Evolutionary conservation across 2,329 filamentous ascomycete species (phyloP), one percentile per base, ranked within the genome.

Genomic region (Ambrosiella beaveri): DNA sequence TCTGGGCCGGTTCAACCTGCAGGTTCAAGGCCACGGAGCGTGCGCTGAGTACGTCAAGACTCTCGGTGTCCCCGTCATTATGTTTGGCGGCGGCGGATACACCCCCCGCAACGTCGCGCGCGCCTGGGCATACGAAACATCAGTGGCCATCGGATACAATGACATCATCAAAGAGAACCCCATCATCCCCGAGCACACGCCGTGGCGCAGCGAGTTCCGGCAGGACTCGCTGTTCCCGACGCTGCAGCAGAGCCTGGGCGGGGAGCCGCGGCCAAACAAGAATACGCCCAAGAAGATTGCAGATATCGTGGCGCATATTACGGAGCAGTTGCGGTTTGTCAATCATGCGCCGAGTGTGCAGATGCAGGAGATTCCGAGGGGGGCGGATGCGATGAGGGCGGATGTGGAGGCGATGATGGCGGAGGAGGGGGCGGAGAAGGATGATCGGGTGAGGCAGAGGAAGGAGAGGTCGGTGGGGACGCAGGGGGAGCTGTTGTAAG

Each of bases 101-200:
- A 98, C 93, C 12, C 90, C 93, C 4, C 82, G 91, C 63, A 98
- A 98, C 66, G 93, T 98, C 6, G 93, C 93, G 47, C 85, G 93
- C 57, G 89, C 91, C 37, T 98, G 93, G 93, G 88, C 90, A 27
- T 91, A 95, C 71, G 93, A 98, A 72, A 98, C 93, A 11, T 86
- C 86, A 61, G 88, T 97, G 64, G 88, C 88, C 61, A 86, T 94
- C 62, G 82, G 84, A 63, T 82, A 82, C 59, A 77, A 85, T 61
- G 76, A 85, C 62, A 78, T 80, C 59, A 84, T 96, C 62, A 61
- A 61, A 55, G 59, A 58, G 19, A 73, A 76, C 67, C 79, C 85
- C 15, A 77, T 81, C 11, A 84, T 97, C 36, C 91, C 93, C 0
- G 71, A 79, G 40, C 83, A 94, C 65, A 82, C 91, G 7, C 87